Conservation (phyloP, 176 grass and related monocot genomes). For the Zoysia pacifica region DNA sequence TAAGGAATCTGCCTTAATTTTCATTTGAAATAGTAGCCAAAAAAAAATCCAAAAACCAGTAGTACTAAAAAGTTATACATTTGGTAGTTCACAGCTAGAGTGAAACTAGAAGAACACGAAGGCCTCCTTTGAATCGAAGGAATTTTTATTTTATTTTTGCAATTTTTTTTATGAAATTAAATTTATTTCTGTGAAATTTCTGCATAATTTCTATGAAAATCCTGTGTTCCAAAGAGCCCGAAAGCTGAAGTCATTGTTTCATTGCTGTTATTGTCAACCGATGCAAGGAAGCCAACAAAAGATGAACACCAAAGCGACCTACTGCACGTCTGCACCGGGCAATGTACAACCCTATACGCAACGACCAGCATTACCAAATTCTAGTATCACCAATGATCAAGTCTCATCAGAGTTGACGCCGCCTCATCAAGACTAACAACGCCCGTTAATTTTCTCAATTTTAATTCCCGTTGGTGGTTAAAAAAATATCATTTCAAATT, state of each 20-base stretch:
- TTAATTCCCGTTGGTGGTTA: background rate
- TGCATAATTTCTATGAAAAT: too few species aligned
- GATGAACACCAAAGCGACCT: constrained; percentile 1
- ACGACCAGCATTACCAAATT: background rate
- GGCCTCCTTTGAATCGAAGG: too few species aligned
- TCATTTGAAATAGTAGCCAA: background rate
- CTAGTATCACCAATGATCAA: background rate
- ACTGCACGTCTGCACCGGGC: background rate
- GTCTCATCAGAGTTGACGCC: background rate
- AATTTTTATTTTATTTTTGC: too few species aligned
- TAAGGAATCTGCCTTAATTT: background rate
- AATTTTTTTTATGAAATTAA: too few species aligned
- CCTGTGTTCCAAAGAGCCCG: too few species aligned
- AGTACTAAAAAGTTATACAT: background rate
- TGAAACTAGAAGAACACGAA: too few species aligned
- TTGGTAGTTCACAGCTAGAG: background rate
- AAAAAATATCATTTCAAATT: background rate
- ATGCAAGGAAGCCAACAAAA: background rate
- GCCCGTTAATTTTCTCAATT: background rate
- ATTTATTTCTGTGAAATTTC: too few species aligned
- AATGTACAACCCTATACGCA: background rate
- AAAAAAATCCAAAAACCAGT: background rate
- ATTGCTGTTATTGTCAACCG: too few species aligned
- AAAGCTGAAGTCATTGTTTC: too few species aligned
- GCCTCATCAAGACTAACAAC: background rate